Percentiles rank a stretch among this genome's conserved stretches.
phyloP scores from a whole-genome alignment of 1,139 yeast species.

The Kluyveromyces sp. region DNA sequence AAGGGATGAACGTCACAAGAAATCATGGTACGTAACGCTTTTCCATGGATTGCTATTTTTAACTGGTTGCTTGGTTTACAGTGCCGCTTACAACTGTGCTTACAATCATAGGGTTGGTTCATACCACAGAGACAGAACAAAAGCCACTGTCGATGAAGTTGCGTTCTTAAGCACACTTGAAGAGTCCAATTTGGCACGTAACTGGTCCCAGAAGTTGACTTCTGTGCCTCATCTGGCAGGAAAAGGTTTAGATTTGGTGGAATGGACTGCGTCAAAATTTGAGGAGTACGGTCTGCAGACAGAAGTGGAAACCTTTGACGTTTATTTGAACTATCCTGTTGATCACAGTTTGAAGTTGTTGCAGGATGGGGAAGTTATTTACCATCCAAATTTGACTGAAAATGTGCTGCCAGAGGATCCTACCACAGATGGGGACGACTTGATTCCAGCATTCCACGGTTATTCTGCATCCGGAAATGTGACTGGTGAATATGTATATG shows the following conservation, averaged over 20 bases:
- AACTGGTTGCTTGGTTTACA: neutral
- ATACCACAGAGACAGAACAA: neutral
- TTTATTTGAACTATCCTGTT: conserved; percentile 55
- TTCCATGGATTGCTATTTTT: neutral
- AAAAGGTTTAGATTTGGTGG: conserved; percentile 51
- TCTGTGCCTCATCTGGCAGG: conserved; percentile 68
- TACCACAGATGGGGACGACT: conserved; percentile 47
- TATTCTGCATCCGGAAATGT: conserved; percentile 65
- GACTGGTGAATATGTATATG: conserved; percentile 51
- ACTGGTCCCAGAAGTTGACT: conserved; percentile 53
- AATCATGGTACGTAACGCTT: neutral
- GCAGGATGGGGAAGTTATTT: conserved; percentile 32
- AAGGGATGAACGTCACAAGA: neutral
- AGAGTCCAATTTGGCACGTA: conserved; percentile 41
- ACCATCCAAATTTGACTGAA: conserved; percentile 61
- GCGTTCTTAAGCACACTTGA: conserved; percentile 37
- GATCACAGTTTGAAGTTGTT: conserved; percentile 45
- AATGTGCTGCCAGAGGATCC: conserved; percentile 67
- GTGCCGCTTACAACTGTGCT: neutral
- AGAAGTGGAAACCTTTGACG: conserved; percentile 50
- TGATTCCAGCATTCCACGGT: conserved; percentile 60
- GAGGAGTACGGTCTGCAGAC: conserved; percentile 53
- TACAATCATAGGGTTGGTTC: neutral
- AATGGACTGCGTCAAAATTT: conserved; percentile 59
- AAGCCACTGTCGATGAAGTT: conserved; percentile 9